phyloP scores from a whole-genome alignment of 2,329 filamentous ascomycete genomes.

The Epichloe baconii region DNA sequence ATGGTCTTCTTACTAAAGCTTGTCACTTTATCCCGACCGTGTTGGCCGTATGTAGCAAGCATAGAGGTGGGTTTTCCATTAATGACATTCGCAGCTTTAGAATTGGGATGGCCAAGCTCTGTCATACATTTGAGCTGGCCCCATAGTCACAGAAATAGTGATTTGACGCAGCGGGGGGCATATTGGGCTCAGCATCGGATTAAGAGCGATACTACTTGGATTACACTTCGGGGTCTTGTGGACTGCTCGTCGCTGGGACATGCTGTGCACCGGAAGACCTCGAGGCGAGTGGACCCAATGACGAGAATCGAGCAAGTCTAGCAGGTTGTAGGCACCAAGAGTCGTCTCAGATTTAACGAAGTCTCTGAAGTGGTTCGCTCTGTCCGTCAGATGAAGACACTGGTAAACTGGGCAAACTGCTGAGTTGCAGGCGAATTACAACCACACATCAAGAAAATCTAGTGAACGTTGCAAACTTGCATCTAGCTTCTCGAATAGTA shows the following conservation, averaged over 20 bases:
- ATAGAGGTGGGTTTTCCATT: constrained; percentile 53
- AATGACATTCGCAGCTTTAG: constrained; percentile 53
- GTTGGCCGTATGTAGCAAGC: constrained; percentile 58
- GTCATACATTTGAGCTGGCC: constrained; percentile 2
- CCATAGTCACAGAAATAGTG: background rate
- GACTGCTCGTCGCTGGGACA: constrained; percentile 20
- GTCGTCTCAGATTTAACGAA: background rate
- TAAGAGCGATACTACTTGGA: constrained; percentile 18
- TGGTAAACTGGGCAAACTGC: too few relatives aligned
- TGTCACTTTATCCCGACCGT: constrained; percentile 49
- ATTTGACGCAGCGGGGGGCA: background rate
- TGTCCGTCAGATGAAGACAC: background rate
- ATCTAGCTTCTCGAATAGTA: too few relatives aligned
- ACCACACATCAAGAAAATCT: too few relatives aligned
- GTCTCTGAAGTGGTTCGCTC: background rate
- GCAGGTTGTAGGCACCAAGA: background rate
- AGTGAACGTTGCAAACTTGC: too few relatives aligned
- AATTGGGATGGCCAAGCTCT: constrained; percentile 34
- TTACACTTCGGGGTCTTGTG: constrained; percentile 23
- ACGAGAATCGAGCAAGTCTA: constrained; percentile 7
- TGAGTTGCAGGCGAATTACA: background rate
- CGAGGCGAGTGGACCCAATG: constrained; percentile 19
- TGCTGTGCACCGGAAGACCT: constrained; percentile 17
- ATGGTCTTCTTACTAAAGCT: constrained; percentile 57
- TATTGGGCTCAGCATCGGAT: constrained; percentile 13